phyloP scores from a whole-genome alignment of 208 protist species.

The Wallacemonas rigidus region DNA sequence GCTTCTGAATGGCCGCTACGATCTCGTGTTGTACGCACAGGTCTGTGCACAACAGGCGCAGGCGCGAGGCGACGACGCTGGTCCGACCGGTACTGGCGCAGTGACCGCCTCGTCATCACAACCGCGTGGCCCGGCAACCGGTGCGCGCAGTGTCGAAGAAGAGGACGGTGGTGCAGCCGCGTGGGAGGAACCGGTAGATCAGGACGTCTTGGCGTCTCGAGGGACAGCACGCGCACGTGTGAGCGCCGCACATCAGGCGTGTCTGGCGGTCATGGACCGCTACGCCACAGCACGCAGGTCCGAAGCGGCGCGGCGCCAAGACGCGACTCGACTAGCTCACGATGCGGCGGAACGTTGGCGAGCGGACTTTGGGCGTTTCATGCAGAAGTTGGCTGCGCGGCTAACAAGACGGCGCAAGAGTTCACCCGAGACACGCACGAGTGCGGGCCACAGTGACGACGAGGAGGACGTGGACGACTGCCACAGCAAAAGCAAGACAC shows the following conservation, averaged over 20 bases:
- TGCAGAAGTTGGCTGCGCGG: neutral
- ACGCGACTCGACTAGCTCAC: neutral
- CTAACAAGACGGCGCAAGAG: neutral
- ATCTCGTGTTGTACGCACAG: conserved; percentile 35
- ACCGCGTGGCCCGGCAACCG: too few relatives aligned
- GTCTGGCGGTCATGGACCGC: conserved; percentile 9
- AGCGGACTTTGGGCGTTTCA: neutral
- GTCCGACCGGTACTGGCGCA: neutral
- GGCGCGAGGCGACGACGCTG: neutral
- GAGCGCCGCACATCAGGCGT: conserved; percentile 11
- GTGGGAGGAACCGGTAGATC: neutral
- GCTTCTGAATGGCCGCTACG: conserved; percentile 14
- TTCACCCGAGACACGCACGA: neutral
- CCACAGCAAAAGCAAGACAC: neutral
- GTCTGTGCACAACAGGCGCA: neutral
- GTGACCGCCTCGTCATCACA: too few relatives aligned
- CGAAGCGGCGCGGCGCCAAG: neutral
- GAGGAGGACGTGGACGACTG: neutral
- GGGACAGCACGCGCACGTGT: neutral
- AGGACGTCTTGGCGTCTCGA: neutral
- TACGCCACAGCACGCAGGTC: conserved; percentile 11
- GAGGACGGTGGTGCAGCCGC: neutral
- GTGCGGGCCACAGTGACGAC: neutral
- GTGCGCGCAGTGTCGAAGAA: neutral
- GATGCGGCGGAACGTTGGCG: neutral